Base-by-base conservation (phyloP, 1,284 basidiomycete genomes). In the Ustilago shanxiensis region DNA sequence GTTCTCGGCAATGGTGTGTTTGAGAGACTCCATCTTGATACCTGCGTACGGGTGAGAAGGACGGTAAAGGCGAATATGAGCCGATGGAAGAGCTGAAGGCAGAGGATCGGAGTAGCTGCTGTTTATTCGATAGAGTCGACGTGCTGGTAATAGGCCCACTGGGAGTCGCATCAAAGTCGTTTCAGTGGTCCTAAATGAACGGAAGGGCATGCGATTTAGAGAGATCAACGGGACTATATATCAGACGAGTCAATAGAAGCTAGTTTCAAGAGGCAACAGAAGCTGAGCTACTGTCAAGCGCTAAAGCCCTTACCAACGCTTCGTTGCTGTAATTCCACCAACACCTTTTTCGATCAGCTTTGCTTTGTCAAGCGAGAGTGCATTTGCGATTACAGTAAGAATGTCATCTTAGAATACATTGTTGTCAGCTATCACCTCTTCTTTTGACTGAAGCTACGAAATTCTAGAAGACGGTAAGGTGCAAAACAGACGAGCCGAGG, bases 1-100 rank as follows among this genome's bases (percentile, higher is more conserved):
- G 31, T 68, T 68, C 22, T 68, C 66, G 20, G 66, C 66, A 26
- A 68, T 68, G 3, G 66, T 62, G 14, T 49, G 35, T 20, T 68
- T 68, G 66, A 68, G 39, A 6, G 54, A 55, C 49, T 68, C 37
- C 66, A 68, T 68, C 5, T 13, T 56, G 20, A 41, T 14, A 8
- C 47, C 16, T 11, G 37, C 37, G 37, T 37, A 29, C 14, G 45
- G 47, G 14, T 7, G 18, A 44, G 4, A 39, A 39, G 3, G 41
- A 28, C 14, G 26, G n/a, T 16, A 33, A 37, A 35, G 50, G 10
- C 22, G 18, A 14, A 35, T 1, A n/a, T 13, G 22, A 18, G 13
- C n/a, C 28, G 9, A 7, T 24, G 6, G 47, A 13, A 20, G 44
- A 22, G 26, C 20, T 22, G 56, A 20, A 47, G 3, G 8, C 18